Base-by-base conservation (phyloP, 176 grass and related monocot genomes). In the Eremochloa ophiuroides region DNA sequence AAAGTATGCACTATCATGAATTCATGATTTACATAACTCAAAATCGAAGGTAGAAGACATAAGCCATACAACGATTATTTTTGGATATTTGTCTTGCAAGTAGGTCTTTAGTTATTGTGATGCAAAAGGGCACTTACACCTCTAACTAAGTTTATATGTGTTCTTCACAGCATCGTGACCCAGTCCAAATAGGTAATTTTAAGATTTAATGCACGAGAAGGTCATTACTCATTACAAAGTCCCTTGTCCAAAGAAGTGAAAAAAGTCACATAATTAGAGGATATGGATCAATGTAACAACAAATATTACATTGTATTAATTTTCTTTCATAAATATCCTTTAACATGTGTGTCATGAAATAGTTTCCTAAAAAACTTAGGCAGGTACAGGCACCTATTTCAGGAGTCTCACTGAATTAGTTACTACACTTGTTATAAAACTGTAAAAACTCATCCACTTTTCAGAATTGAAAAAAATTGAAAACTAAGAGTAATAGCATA, bases 161-260 rank as follows among this genome's bases (percentile, higher is more conserved):
- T 69, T 17, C 58, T 74, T 83, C 46, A n/a, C 42, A 84, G 64
- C 29, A 70, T 14, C 17, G 16, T 79, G 76, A 53, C 66, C 34
- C 33, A 73, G 7, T 4, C 47, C 31, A 20, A 80, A 80, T 17
- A 53, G 30, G 23, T 31, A 51, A 40, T 73, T 66, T 73, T 20
- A 80, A 72, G 17, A 50, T 4, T 35, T 4, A 61, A 51, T 51
- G 40, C 67, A 74, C 8, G 22, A 33, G 42, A 47, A 22, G 39
- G 61, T 25, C 27, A 62, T 40, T 33, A 40, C 33, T 34, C 8
- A 62, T 40, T 34, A 51, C 10, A 25, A 23, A 80, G n/a, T 50
- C 47, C 77, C 26, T 51, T 22, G 46, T 10, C 2, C 9, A 71
- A 11, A 34, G 28, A 15, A 62, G 33, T 39, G 6, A 74, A 48